Conservation (phyloP, 306 rosid species). For the Cucumis sativus region Cucumber_9930_V3 NC_026661.2:21401501-21402000, state of each 20-base stretch:
- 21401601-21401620: neutral
- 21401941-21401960: neutral
- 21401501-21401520: neutral
- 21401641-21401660: neutral
- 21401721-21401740: neutral
- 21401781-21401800: neutral
- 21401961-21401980: neutral
- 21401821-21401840: neutral
- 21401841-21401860: neutral
- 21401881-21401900: neutral
- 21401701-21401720: neutral
- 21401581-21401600: neutral
- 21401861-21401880: neutral
- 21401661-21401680: neutral
- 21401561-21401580: neutral
- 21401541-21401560: neutral
- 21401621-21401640: neutral
- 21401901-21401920: neutral
- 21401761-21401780: neutral
- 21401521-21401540: neutral
- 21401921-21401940: neutral
- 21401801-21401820: neutral
- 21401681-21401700: neutral
- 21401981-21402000: too few relatives aligned
- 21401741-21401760: neutral